Base-by-base conservation (phyloP, 2,329 filamentous ascomycete species). In the Fusarium musae region DNA sequence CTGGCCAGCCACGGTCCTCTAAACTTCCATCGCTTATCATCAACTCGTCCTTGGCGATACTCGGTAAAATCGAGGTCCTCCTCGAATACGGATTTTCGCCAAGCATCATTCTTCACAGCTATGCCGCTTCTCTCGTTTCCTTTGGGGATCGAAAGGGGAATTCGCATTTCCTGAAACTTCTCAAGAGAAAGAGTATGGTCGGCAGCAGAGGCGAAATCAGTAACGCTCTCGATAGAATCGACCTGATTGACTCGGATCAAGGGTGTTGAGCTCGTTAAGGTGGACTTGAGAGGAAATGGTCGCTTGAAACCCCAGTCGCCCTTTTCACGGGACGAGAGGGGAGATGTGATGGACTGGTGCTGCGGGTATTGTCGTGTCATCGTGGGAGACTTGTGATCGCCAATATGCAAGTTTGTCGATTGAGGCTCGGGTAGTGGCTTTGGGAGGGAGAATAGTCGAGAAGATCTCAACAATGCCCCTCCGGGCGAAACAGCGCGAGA, bases 281-380 rank as follows among this genome's bases (percentile, higher is more conserved):
- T 95, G 6, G 92, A 91, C 80, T 92, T 92, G 13, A 92, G 84
- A 3, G 96, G 96, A 10, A 98, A 86, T 2, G 94, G 87, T 62
- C 96, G 88, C 85, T 98, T 98, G 77, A 98, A 85, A 19, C 96
- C 96, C 95, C 96, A 98, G 79, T 98, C 96, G 40, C 96, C 96
- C 78, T 90, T 90, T 44, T 87, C 85, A 30, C 94, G 88, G 12
- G 95, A 95, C 23, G 90, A 87, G 49, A 88, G 84, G 10, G 94
- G 92, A 1, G 94, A 95, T 19, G 92, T 91, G 79, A 98, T 93
- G 70, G 95, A 90, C 80, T 96, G 93, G 80, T 93, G 89, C 59
- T 91, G 94, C n/a, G 96, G 96, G 82, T 92, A 93, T 36, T 90
- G 88, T 68, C 89, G 87, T 19, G 96, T 98, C 78, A 82, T 82